Conservation (phyloP, 2,329 filamentous ascomycete species). For the Byssoonygena ceratinophila region DNA sequence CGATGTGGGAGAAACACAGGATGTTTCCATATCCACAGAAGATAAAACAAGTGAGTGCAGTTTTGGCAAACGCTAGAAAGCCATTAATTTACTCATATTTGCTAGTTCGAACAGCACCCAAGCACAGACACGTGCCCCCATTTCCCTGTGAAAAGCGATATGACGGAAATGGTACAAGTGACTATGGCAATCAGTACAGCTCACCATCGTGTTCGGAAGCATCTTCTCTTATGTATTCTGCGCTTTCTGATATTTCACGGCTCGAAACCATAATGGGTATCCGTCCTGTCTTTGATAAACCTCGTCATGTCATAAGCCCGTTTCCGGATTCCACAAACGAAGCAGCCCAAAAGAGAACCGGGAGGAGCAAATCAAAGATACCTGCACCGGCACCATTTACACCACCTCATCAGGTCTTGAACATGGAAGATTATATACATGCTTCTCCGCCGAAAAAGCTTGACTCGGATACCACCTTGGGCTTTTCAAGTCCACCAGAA, state of each 20-base stretch:
- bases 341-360: not conserved
- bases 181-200: not conserved
- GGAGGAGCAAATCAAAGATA: not conserved
- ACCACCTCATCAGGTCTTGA: not conserved
- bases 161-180: not conserved
- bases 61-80: not conserved
- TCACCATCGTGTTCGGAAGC: not conserved
- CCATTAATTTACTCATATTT: not conserved
- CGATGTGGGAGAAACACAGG: not conserved
- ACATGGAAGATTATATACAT: not conserved
- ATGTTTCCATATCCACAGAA: not conserved
- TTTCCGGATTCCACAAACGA: not conserved
- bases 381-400: not conserved
- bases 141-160: not conserved
- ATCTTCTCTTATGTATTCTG: not conserved
- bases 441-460: not conserved
- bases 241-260: not conserved
- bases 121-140: not conserved
- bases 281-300: no score
- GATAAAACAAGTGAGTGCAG: not conserved
- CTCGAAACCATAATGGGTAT: not conserved
- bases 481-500: no score
- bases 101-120: not conserved
- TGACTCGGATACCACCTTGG: not conserved
- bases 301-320: no score